Base-by-base conservation (phyloP, 345 rosid species). In the Leavenworthia alabamica region DNA sequence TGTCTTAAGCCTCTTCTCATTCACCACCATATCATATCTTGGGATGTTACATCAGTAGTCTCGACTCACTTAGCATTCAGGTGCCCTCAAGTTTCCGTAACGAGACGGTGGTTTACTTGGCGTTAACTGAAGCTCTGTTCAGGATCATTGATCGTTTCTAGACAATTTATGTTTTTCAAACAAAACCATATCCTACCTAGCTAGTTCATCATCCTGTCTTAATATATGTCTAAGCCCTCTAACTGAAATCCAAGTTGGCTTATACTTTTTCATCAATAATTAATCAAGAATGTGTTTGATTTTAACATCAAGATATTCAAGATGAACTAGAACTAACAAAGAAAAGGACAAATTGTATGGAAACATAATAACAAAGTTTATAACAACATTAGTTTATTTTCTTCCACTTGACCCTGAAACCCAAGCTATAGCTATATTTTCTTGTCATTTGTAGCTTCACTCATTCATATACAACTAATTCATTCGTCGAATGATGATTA, bases 131-230 rank as follows among this genome's bases (percentile, higher is more conserved):
- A 56, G 10, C 65, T 71, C 19, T 48, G 19, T 60, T 71, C 22
- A 71, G 75, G 70, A 64, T 71, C 47, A 19, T 63, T 49, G 70
- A 71, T 56, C 75, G 75, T 16, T 71, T 71, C 54, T 63, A 68
- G 23, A 16, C 16, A 32, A 6, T 60, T 43, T 32, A 11, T 41
- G 28, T 46, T 26, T 59, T 15, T 40, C 12, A 7, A 3, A 15
- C 46, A 2, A 5, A 3, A 4, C 56, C 14, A 46, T 37, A 5
- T 45, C 62, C 35, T 45, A 46, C n/a, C 15, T 4, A 4, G 3
- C 15, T 4, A 4, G 3, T 42, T 22, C 51, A 22, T 66, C 1
- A 56, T 28, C 24, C 6, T 36, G 19, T 14, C 35, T 22, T 47
- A 50, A 50, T 50, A 12, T 22, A 53, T 64, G 62, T 45, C 35